phyloP scores from a whole-genome alignment of 768 basidiomycete species.

The Lactarius sp. region DNA sequence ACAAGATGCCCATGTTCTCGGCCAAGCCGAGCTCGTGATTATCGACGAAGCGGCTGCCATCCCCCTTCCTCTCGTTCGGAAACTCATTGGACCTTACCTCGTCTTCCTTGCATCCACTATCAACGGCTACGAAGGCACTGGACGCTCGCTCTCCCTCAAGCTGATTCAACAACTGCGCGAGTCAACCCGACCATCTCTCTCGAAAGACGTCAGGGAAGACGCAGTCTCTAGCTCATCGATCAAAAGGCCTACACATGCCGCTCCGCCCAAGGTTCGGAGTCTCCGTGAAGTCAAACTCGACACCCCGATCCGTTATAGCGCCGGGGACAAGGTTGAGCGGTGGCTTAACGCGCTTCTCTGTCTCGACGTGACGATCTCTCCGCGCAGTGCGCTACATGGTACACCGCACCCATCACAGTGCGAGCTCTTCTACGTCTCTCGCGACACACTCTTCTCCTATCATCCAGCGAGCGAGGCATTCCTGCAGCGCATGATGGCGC shows the following conservation, averaged over 20 bases:
- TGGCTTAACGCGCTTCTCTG: conserved; percentile 92
- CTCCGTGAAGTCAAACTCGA: conserved; percentile 93
- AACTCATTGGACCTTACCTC: conserved; percentile 92
- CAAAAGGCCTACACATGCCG: conserved; percentile 51
- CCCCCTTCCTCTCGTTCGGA: conserved; percentile 90
- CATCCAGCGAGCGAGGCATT: conserved; percentile 97
- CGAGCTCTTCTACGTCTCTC: conserved; percentile 91
- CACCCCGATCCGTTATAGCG: conserved; percentile 88
- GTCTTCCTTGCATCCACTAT: conserved; percentile 99
- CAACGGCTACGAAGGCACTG: conserved; percentile 99
- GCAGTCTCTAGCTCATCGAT: conserved; percentile 39
- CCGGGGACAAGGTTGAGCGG: conserved; percentile 84
- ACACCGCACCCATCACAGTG: conserved; percentile 92
- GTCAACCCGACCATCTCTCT: conserved; percentile 72
- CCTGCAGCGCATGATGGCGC: conserved; percentile 96
- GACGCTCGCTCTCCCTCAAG: conserved; percentile 96
- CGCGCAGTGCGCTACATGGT: conserved; percentile 56
- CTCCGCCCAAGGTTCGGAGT: conserved; percentile 63
- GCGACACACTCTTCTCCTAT: conserved; percentile 95
- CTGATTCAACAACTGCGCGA: conserved; percentile 96
- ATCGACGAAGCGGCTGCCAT: conserved; percentile 99
- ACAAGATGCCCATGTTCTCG: conserved; percentile 94
- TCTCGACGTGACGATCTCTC: conserved; percentile 73
- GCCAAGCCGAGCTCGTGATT: conserved; percentile 95
- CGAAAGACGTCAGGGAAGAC: conserved; percentile 52